A percentile compares a stretch with the other conserved stretches of the same genome.
Evolutionary conservation across 257 asterid species (phyloP).

Genomic region (Solanum tacnaense): DNA sequence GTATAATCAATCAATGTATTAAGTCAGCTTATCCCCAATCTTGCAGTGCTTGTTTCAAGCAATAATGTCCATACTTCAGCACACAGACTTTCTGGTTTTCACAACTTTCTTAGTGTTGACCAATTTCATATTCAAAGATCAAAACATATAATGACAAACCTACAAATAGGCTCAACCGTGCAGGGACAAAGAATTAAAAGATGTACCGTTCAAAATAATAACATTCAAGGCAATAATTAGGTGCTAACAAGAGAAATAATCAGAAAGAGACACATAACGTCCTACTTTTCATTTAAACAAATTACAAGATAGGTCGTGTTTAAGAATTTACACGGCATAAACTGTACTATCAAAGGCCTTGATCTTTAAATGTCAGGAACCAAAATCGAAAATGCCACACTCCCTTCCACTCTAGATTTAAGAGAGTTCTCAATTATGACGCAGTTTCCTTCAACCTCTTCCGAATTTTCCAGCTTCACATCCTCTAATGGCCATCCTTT

Average conservation of each 20-base stretch:
- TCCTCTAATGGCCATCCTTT: background rate
- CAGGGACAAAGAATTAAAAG: background rate
- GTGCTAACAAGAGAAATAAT: background rate
- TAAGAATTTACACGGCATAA: background rate
- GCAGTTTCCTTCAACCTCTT: background rate
- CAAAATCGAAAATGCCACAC: background rate
- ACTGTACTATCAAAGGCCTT: background rate
- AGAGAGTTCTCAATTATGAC: background rate
- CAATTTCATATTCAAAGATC: background rate
- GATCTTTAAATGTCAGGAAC: background rate
- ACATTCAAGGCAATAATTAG: background rate
- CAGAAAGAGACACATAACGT: background rate
- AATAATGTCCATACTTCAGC: background rate
- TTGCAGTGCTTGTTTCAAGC: background rate
- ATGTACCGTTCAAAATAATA: background rate
- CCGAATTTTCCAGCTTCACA: background rate
- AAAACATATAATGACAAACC: background rate
- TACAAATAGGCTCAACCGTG: background rate
- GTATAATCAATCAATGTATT: background rate
- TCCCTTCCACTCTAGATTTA: background rate
- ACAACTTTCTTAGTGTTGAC: background rate
- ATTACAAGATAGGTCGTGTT: background rate
- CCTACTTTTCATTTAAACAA: background rate
- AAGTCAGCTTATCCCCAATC: background rate
- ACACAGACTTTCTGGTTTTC: background rate